phyloP scores from a whole-genome alignment of 768 basidiomycete genomes.

The Tricholoma hemisulphureum region DNA sequence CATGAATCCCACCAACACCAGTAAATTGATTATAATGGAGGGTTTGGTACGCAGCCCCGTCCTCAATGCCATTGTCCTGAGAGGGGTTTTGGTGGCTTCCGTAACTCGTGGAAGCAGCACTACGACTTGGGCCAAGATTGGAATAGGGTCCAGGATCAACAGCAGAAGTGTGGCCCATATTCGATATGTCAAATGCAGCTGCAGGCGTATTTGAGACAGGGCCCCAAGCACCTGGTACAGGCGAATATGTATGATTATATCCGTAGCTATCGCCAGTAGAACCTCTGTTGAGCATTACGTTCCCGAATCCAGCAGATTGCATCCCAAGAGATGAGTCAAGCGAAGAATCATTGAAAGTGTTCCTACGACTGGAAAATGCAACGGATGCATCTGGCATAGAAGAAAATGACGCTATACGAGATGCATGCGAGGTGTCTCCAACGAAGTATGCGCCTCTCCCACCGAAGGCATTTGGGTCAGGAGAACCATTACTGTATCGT shows the following conservation, averaged over 20 bases:
- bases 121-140: neutral
- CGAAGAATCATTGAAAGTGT: constrained; percentile 38
- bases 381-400: constrained; percentile 24
- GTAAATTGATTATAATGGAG: constrained; percentile 1
- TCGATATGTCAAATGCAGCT: constrained; percentile 1
- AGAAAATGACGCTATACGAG: constrained; percentile 27
- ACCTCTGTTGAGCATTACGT: constrained; percentile 29
- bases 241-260: constrained; percentile 33
- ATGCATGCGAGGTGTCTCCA: constrained; percentile 37
- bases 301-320: constrained; percentile 31
- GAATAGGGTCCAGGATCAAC: neutral
- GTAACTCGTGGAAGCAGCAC: neutral
- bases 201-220: neutral
- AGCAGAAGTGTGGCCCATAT: neutral
- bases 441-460: constrained; percentile 39
- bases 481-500: constrained; percentile 64
- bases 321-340: constrained; percentile 35
- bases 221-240: constrained; percentile 27
- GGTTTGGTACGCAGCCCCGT: neutral
- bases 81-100: neutral
- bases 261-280: constrained; percentile 40
- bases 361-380: constrained; percentile 34
- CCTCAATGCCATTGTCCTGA: neutral
- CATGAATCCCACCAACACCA: constrained; percentile 1
- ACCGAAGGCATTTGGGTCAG: constrained; percentile 61